Percentiles rank a stretch among this genome's conserved stretches.
These are phyloP conservation scores for Verbascum thapsus DNA, from an alignment of 257 asterid species.

Conservation along the genomic window DNA sequence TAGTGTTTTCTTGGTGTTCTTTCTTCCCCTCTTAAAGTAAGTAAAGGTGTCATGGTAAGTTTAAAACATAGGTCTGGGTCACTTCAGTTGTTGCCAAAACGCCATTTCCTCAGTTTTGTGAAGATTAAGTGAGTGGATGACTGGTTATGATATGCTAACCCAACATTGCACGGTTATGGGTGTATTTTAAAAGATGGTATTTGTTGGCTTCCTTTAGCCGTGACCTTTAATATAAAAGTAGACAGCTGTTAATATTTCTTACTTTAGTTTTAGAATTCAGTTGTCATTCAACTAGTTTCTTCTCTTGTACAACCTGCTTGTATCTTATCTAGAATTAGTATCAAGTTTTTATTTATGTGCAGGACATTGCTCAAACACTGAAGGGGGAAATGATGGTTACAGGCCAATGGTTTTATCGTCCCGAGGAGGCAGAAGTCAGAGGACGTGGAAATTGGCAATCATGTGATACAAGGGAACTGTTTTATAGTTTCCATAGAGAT, in stretches of 20 bases:
- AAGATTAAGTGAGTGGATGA: constrained; percentile 9
- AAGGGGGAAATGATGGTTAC: constrained; percentile 57
- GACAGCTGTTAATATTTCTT: too few species aligned
- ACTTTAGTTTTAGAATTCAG: neutral
- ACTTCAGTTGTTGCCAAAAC: neutral
- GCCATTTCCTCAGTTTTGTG: neutral
- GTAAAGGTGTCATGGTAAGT: constrained; percentile 9
- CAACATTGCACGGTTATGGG: constrained; percentile 6
- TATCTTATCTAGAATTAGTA: constrained; percentile 12
- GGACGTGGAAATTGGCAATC: constrained; percentile 81
- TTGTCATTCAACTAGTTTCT: constrained; percentile 11
- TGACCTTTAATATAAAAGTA: neutral
- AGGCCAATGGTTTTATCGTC: constrained; percentile 94
- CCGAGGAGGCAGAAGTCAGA: constrained; percentile 75
- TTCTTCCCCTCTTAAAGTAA: constrained; percentile 10
- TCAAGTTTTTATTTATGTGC: constrained; percentile 20
- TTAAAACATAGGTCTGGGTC: constrained; percentile 1
- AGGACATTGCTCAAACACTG: constrained; percentile 65
- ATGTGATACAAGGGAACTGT: constrained; percentile 63
- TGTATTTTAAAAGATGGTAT: neutral
- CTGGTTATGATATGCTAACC: neutral
- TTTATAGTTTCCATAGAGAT: constrained; percentile 83
- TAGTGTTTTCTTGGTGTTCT: constrained; percentile 10
- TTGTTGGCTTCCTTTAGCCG: neutral
- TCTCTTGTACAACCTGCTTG: neutral